Conservation (phyloP, 2,329 filamentous ascomycete species). For the Neofusicoccum kwambonambiense region DNA sequence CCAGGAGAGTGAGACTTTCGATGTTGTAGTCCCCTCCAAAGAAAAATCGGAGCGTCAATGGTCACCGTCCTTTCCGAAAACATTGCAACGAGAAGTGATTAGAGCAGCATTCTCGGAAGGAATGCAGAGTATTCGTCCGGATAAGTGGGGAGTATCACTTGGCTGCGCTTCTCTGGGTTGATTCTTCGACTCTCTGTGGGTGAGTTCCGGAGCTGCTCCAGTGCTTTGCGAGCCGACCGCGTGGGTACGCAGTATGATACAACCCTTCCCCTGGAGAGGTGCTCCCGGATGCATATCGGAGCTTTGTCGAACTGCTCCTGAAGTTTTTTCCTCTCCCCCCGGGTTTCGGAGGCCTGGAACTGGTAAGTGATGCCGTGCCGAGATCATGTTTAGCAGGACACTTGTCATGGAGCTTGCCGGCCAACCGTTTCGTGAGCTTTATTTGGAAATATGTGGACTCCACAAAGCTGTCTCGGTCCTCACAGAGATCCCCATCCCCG, state of each 20-base stretch:
- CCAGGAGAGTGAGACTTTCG: not conserved
- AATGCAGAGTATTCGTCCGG: no score
- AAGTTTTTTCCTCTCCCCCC: not conserved
- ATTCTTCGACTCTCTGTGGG: no score
- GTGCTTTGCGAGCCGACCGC: no score
- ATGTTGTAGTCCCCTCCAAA: not conserved
- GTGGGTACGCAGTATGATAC: no score
- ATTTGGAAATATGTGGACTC: not conserved
- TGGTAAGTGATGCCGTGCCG: not conserved
- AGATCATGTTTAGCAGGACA: not conserved
- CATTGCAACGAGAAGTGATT: no score
- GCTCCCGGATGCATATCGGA: not conserved
- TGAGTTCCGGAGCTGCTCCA: no score
- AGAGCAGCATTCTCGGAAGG: no score
- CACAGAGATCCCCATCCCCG: not conserved
- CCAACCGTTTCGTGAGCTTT: constrained; percentile 1
- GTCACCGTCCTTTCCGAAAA: no score
- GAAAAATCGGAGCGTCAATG: no score
- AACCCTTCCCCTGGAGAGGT: not conserved
- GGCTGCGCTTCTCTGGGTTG: no score
- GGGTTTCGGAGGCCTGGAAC: not conserved
- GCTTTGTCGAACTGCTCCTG: not conserved
- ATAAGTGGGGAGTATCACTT: no score
- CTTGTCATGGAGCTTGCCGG: constrained; percentile 6
- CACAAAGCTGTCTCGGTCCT: not conserved